Percentiles rank a stretch among this genome's conserved stretches.
Evolutionary conservation across 1,284 basidiomycete species (phyloP).

Genomic region (Marasmius tenuissimus): DNA sequence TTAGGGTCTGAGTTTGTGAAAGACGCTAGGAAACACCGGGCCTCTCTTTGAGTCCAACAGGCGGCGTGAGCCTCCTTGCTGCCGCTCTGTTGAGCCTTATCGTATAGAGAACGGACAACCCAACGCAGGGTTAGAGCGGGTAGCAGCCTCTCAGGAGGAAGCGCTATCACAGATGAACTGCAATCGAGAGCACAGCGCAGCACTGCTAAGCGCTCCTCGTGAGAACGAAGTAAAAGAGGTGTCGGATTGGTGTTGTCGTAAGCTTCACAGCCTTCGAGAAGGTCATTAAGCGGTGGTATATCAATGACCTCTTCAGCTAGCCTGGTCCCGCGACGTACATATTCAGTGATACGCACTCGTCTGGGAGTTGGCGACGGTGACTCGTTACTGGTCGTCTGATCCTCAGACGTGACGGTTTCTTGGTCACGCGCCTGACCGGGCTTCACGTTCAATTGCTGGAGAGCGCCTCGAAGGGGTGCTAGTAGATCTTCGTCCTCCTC

Average conservation of each 20-base stretch:
- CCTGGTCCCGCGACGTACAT: slow-evolving; percentile 70
- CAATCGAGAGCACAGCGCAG: slow-evolving; percentile 61
- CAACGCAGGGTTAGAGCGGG: slow-evolving; percentile 60
- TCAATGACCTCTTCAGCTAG: slow-evolving; percentile 57
- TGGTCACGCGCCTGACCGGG: slow-evolving; percentile 20
- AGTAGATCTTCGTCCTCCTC: slow-evolving; percentile 52
- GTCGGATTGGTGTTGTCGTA: slow-evolving; percentile 26
- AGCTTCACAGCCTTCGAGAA: slow-evolving; percentile 36
- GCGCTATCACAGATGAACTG: slow-evolving; percentile 46
- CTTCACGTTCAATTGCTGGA: slow-evolving; percentile 52
- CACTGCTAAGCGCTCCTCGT: slow-evolving; percentile 53
- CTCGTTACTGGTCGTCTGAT: slow-evolving; percentile 28
- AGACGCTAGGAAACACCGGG: slow-evolving; percentile 59
- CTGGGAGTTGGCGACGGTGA: slow-evolving; percentile 19
- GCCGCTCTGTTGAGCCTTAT: slow-evolving; percentile 46
- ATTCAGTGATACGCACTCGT: slow-evolving; percentile 45
- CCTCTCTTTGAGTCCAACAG: slow-evolving; percentile 71
- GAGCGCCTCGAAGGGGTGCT: slow-evolving; percentile 67
- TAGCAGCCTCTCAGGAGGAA: slow-evolving; percentile 46
- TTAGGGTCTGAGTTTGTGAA: slow-evolving; percentile 27
- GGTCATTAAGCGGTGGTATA: slow-evolving; percentile 46
- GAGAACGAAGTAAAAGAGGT: slow-evolving; percentile 46
- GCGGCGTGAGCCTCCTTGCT: slow-evolving; percentile 59
- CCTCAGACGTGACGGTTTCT: slow-evolving; percentile 25
- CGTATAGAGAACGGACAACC: slow-evolving; percentile 50